A percentile compares a stretch with the other conserved stretches of the same genome.
These are phyloP conservation scores for Urochloa ruziziensis DNA, from an alignment of 176 grass and related monocot genomes.

Conservation along the genomic window DNA sequence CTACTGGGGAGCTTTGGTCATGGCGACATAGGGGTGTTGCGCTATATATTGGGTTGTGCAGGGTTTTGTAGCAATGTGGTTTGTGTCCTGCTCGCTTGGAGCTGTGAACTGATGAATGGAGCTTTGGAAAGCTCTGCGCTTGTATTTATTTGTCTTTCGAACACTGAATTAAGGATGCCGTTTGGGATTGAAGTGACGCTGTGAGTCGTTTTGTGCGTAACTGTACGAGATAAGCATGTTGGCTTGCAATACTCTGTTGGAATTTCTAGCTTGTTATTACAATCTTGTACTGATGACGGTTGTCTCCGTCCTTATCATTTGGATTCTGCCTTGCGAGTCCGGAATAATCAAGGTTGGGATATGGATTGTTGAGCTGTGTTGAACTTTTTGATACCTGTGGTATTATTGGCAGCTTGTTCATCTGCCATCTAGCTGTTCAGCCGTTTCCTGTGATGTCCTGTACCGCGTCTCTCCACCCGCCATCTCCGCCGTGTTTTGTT, in stretches of 20 bases:
- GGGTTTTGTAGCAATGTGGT: constrained; percentile 33
- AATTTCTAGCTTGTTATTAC: background rate
- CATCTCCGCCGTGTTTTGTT: too few species aligned
- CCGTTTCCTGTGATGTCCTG: too few species aligned
- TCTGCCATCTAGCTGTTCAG: too few species aligned
- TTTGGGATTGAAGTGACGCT: constrained; percentile 24
- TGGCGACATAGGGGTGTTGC: constrained; percentile 28
- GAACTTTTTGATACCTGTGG: background rate
- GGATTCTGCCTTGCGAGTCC: background rate
- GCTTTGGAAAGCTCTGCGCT: constrained; percentile 21
- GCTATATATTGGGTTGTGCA: constrained; percentile 40
- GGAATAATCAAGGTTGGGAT: background rate
- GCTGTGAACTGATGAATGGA: constrained; percentile 22
- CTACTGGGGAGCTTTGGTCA: constrained; percentile 37
- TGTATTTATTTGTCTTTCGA: constrained; percentile 28
- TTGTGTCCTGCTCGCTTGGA: constrained; percentile 36
- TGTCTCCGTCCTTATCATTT: background rate
- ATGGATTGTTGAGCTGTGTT: background rate
- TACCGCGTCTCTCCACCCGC: too few species aligned
- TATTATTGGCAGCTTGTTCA: background rate
- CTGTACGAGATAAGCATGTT: background rate
- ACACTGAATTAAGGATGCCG: constrained; percentile 3
- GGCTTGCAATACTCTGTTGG: background rate
- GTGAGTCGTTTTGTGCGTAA: background rate
- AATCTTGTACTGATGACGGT: too few species aligned